Conservation (phyloP, 495 filamentous ascomycete species). For the Penicillium cinerascens region DNA sequence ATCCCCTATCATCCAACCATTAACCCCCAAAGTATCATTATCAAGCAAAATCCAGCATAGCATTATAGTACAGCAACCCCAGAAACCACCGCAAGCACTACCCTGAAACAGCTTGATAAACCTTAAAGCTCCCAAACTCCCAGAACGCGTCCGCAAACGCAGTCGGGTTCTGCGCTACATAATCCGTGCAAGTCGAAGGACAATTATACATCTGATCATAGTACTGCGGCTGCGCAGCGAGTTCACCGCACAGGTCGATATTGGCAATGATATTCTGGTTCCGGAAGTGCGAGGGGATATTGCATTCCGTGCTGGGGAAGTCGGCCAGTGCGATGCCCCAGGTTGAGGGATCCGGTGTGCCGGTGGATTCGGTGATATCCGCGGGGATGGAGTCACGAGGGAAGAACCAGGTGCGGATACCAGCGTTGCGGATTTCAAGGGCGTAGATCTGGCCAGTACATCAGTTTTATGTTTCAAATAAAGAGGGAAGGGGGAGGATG, state of each 20-base stretch:
- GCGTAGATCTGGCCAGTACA: conserved; percentile 25
- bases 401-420: conserved; percentile 40
- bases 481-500: neutral
- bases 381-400: conserved; percentile 23
- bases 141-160: conserved; percentile 35
- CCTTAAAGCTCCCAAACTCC: conserved; percentile 39
- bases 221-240: conserved; percentile 22
- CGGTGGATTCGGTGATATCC: conserved; percentile 20
- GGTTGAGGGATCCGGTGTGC: conserved; percentile 28
- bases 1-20: too few species aligned
- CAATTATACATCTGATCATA: conserved; percentile 29
- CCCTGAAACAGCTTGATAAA: conserved; percentile 26
- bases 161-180: conserved; percentile 30
- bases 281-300: conserved; percentile 35
- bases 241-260: conserved; percentile 37
- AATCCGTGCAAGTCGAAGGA: conserved; percentile 30
- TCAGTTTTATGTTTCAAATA: neutral
- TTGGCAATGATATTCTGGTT: conserved; percentile 44
- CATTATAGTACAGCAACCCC: neutral
- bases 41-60: too few species aligned
- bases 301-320: conserved; percentile 40
- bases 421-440: conserved; percentile 30
- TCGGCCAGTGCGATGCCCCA: conserved; percentile 33
- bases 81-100: conserved; percentile 26
- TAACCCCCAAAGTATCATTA: too few species aligned